Percentiles rank a stretch among this genome's conserved stretches.
These are phyloP conservation scores for Claviceps monticola DNA, from an alignment of 2,329 filamentous ascomycete species.

Conservation along the genomic window DNA sequence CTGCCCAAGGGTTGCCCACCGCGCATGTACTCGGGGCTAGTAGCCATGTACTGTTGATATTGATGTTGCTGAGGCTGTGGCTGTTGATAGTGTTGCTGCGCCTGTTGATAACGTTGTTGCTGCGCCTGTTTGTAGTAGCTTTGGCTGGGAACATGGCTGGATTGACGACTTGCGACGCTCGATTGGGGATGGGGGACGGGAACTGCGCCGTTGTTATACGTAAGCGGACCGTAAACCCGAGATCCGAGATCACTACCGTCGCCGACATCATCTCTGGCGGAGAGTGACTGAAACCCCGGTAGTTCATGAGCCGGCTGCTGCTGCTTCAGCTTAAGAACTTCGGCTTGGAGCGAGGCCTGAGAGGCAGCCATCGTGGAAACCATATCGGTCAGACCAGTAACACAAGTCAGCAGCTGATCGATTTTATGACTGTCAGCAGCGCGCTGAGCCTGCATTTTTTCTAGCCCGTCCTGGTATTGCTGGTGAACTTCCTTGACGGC, in stretches of 20 bases:
- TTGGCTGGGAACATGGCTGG: constrained; percentile 16
- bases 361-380: constrained; percentile 55
- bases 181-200: constrained; percentile 13
- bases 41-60: constrained; percentile 17
- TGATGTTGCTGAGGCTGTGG: constrained; percentile 9
- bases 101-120: constrained; percentile 9
- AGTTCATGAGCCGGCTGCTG: constrained; percentile 33
- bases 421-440: constrained; percentile 48
- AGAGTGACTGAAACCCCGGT: constrained; percentile 9
- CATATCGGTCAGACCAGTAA: constrained; percentile 52
- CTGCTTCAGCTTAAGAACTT: constrained; percentile 44
- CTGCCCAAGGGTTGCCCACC: constrained; percentile 18
- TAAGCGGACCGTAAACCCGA: constrained; percentile 3
- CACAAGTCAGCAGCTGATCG: constrained; percentile 54
- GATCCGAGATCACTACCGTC: not conserved
- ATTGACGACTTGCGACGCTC: constrained; percentile 20
- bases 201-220: constrained; percentile 15
- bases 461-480: constrained; percentile 37
- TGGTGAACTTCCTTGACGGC: constrained; percentile 56
- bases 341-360: constrained; percentile 55
- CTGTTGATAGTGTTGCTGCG: constrained; percentile 7
- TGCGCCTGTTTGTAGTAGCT: constrained; percentile 5
- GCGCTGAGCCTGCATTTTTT: constrained; percentile 36
- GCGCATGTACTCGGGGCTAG: constrained; percentile 23
- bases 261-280: not conserved